Base-by-base conservation (phyloP, 169 alveolate genomes). In the Ichthyophthirius multifiliis region DNA sequence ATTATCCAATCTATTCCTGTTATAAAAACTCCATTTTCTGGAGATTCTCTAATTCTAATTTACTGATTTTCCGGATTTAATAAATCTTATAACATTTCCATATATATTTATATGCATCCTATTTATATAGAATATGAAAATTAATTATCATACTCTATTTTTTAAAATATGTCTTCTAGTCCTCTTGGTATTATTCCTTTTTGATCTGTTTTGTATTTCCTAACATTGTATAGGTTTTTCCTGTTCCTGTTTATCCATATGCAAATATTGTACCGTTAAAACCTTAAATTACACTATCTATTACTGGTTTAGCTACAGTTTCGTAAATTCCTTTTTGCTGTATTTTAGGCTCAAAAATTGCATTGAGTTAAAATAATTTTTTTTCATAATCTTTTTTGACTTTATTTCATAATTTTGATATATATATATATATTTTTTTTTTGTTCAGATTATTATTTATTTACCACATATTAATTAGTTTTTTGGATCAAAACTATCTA, bases 221-320 rank as follows among this genome's bases (percentile, higher is more conserved):
- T 43, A 90, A 86, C 96, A 94, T 92, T 4, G 96, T 90, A 73
- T 83, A 87, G 16, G 96, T 94, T 89, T 94, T 94, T 5, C 97
- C 96, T 16, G 96, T 92, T 10, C 97, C 97, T 1, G 97, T 94
- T 81, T 91, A 83, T 4, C 97, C 97, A 78, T 94, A 94, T 20
- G 96, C 95, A 75, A 94, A 94, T 5, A 94, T 92, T 4, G 97
- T 92, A 9, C 97, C 97, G 83, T 94, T 94, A 76, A 87, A 91
- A 1, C 97, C 97, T 75, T 94, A 83, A 12, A 94, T 67, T 9
- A 93, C 95, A 39, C 92, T 83, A 92, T 90, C 55, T 43, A 31
- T 41, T 37, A 94, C 95, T 5, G 93, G 88, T 65, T 71, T 73
- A 30, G 94, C 97, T 1, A 90, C 88, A 47, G 45, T 75, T 41